Base-by-base conservation (phyloP, 495 filamentous ascomycete genomes). In the Aspergillus conjunctus region DNA sequence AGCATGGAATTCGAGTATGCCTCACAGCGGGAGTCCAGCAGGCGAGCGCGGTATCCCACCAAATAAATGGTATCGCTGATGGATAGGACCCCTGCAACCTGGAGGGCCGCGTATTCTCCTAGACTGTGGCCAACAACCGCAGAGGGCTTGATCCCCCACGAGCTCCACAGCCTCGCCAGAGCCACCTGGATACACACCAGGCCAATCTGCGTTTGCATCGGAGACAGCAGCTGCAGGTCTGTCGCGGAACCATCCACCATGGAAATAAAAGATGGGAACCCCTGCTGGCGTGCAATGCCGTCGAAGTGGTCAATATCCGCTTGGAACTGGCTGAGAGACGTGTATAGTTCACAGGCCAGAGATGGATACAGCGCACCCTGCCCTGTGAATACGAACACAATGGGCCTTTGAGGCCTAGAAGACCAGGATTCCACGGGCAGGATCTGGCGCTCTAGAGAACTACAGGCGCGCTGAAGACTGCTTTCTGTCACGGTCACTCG, bases 21-120 rank as follows among this genome's bases (percentile, higher is more conserved):
- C n/a, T 56, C 54, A 46, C 71, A 73, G 4, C 15, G 17, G 7
- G 51, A 17, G 22, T 62, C 45, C 3, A 69, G 43, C 4, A 74
- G 20, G 22, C 50, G 15, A 1, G 74, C 73, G 1, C 73, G 64
- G 1, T 39, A 12, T 0, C 70, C 73, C 3, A 73, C 70, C 14
- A 73, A 80, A 66, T 86, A 90, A 55, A 96, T 82, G 33, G 87
- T 85, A 68, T 94, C 92, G 64, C 79, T 84, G 34, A 83, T 86
- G 15, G 88, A 88, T 3, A 96, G 73, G 11, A 94, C 88, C 30
- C 89, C 92, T 10, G 90, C 84, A 33, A 85, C 83, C 57, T 90
- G 78, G 1, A 95, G 77, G 17, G 92, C 91, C 41, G 91, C 91
- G 72, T 93, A 95, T 70, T 95, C 91, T 53, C 92, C 92, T 10